Evolutionary conservation across 805 yeast species (phyloP).

Genomic region (Hanseniaspora lindneri): DNA sequence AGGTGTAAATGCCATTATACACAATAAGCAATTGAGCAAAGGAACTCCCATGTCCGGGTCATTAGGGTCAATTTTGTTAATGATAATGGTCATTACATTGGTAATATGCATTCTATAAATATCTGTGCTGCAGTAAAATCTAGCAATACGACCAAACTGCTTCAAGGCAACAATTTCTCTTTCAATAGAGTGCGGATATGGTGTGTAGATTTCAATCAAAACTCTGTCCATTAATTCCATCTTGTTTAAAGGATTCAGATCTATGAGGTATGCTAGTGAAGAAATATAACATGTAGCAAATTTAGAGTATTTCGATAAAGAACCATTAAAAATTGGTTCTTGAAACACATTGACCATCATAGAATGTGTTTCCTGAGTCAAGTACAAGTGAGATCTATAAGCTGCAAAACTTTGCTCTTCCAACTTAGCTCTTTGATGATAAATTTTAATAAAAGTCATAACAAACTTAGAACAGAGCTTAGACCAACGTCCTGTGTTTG

Average conservation of each 20-base stretch:
- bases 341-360: slow-evolving; percentile 37
- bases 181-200: slow-evolving; percentile 65
- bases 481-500: slow-evolving; percentile 87
- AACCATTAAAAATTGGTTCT: slow-evolving; percentile 46
- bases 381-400: slow-evolving; percentile 18
- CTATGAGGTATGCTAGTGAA: slow-evolving; percentile 52
- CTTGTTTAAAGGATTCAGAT: slow-evolving; percentile 39
- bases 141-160: slow-evolving; percentile 49
- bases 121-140: slow-evolving; percentile 53
- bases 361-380: slow-evolving; percentile 30
- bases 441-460: slow-evolving; percentile 46
- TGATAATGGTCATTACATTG: slow-evolving; percentile 51
- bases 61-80: slow-evolving; percentile 81
- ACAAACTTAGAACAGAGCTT: slow-evolving; percentile 52
- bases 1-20: slow-evolving; percentile 63
- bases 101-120: slow-evolving; percentile 67
- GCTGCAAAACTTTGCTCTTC: slow-evolving; percentile 34
- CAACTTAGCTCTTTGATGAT: slow-evolving; percentile 44
- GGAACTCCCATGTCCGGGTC: slow-evolving; percentile 64
- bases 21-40: slow-evolving; percentile 56
- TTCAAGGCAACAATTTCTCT: slow-evolving; percentile 63
- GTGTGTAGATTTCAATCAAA: slow-evolving; percentile 64
- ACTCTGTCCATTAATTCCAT: slow-evolving; percentile 39
- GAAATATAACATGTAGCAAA: slow-evolving; percentile 48
- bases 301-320: slow-evolving; percentile 59